Evolutionary conservation across 345 rosid genomes (phyloP).

Genomic region (Citrus medica): DNA sequence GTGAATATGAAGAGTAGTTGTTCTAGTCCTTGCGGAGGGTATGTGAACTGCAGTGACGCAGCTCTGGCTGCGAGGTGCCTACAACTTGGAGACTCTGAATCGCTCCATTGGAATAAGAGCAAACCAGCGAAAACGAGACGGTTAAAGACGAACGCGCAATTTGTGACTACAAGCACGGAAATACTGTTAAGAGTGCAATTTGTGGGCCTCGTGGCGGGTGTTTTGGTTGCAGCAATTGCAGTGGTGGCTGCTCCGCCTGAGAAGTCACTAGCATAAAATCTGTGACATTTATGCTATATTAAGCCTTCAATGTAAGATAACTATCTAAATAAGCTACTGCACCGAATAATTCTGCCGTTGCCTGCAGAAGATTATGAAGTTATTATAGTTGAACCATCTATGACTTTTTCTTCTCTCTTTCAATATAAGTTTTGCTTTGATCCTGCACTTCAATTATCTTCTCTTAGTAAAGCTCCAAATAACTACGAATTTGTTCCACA

Average conservation of each 20-base stretch:
- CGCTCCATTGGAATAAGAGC: neutral
- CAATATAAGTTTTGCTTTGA: neutral
- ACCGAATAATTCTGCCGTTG: neutral
- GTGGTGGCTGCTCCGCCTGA: neutral
- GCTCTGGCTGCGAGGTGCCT: neutral
- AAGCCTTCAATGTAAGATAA: neutral
- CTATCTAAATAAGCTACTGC: neutral
- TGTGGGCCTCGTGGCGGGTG: slow-evolving; percentile 2
- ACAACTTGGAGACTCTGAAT: neutral
- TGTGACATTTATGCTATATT: neutral
- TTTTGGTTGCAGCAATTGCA: neutral
- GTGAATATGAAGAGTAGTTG: neutral
- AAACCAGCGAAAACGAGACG: no score
- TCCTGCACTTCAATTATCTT: neutral
- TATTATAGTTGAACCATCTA: neutral
- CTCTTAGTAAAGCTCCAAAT: neutral
- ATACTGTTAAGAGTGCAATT: neutral
- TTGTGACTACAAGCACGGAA: no score
- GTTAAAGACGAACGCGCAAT: no score
- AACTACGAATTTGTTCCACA: neutral
- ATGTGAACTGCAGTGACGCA: neutral
- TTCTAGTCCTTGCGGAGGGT: neutral
- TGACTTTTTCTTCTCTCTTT: neutral
- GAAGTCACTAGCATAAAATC: neutral
- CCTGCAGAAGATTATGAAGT: neutral